phyloP scores from a whole-genome alignment of 176 grass and related monocot species.

The Triticum monococcum region DNA sequence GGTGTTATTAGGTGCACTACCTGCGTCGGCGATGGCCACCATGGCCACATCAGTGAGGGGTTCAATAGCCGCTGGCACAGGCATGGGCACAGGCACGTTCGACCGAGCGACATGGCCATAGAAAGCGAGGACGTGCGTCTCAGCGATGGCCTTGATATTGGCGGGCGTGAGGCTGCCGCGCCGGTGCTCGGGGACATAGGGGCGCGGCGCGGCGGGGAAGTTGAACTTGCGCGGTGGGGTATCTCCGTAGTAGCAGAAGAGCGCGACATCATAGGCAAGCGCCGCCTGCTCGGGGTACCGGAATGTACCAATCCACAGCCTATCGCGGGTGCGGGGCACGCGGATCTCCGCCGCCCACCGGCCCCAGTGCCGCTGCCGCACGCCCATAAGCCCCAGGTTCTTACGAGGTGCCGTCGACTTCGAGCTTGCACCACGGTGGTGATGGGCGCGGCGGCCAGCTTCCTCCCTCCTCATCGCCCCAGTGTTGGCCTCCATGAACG shows the following conservation, averaged over 20 bases:
- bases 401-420: not conserved
- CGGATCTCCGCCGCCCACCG: slow-evolving; percentile 48
- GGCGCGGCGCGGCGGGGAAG: slow-evolving; percentile 31
- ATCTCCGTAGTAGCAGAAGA: slow-evolving; percentile 42
- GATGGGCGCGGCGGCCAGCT: too few species aligned
- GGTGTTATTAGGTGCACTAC: not conserved
- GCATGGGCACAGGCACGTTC: not conserved
- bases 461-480: not conserved
- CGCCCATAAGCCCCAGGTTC: slow-evolving; percentile 17
- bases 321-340: not conserved
- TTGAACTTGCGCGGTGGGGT: slow-evolving; percentile 2
- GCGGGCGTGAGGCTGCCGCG: not conserved
- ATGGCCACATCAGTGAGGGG: not conserved
- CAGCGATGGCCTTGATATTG: slow-evolving; percentile 36
- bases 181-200: not conserved
- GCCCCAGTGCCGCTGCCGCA: slow-evolving; percentile 11
- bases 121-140: not conserved
- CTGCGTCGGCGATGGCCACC: not conserved
- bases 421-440: too few species aligned
- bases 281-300: not conserved
- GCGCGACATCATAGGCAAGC: slow-evolving; percentile 37
- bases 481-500: not conserved
- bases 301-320: slow-evolving; percentile 46
- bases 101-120: not conserved
- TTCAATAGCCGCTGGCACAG: not conserved